These are phyloP conservation scores for Lepidium africanum DNA, from an alignment of 345 rosid genomes.

Conservation along the genomic window DNA sequence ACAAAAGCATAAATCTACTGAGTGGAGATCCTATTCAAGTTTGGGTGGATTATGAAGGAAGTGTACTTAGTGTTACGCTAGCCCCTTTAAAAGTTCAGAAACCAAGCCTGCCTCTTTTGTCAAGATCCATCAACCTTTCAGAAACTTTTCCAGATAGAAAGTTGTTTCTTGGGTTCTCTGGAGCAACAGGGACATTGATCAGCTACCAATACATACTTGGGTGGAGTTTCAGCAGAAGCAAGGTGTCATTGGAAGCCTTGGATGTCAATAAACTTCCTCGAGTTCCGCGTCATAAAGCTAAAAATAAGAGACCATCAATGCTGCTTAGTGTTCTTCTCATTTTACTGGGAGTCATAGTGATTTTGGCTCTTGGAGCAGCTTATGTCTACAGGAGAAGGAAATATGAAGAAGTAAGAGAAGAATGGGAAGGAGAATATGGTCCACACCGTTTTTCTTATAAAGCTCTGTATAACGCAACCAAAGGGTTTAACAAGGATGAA, in stretches of 20 bases:
- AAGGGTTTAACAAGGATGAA: conserved; percentile 35
- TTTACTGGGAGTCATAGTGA: background rate
- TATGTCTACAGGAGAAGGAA: conserved; percentile 24
- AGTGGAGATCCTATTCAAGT: conserved; percentile 42
- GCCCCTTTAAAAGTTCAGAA: conserved; percentile 31
- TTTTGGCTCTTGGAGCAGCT: conserved; percentile 15
- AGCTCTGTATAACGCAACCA: conserved; percentile 36
- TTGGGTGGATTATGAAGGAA: conserved; percentile 52
- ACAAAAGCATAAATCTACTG: conserved; percentile 26
- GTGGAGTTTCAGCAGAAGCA: conserved; percentile 49
- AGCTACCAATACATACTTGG: conserved; percentile 50
- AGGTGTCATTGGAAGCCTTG: conserved; percentile 31
- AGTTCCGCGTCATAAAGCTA: conserved; percentile 31
- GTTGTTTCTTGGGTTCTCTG: conserved; percentile 56
- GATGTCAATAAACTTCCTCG: conserved; percentile 37
- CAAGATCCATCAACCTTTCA: conserved; percentile 39
- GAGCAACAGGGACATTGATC: conserved; percentile 36
- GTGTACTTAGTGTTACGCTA: conserved; percentile 34
- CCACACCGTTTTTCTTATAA: conserved; percentile 36
- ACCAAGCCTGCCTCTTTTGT: conserved; percentile 47
- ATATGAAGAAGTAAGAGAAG: conserved; percentile 36
- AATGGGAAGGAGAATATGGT: conserved; percentile 44
- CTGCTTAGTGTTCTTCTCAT: conserved; percentile 2
- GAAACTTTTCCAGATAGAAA: conserved; percentile 24
- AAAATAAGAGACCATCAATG: background rate